phyloP scores from a whole-genome alignment of 2,329 filamentous ascomycete genomes.

The Fusarium sacchari region DNA sequence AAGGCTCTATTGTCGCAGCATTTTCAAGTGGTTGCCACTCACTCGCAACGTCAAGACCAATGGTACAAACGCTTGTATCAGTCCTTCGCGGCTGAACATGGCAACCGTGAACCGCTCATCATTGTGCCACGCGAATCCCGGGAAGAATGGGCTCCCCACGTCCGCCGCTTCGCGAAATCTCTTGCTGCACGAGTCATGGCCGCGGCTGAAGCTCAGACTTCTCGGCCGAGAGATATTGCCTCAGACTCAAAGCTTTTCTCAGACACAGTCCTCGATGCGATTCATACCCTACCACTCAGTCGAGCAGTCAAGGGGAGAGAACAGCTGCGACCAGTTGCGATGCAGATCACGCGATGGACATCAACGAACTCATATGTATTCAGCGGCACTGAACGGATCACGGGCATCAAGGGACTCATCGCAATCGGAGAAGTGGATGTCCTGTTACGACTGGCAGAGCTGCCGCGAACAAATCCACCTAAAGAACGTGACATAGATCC shows the following conservation, averaged over 20 bases:
- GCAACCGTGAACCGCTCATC: neutral
- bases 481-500: neutral
- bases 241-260: neutral
- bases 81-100: neutral
- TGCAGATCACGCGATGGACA: slow-evolving; percentile 4
- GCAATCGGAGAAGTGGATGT: neutral
- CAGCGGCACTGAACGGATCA: fast-evolving
- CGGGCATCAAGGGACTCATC: slow-evolving; percentile 3
- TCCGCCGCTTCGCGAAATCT: neutral
- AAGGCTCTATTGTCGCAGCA: neutral
- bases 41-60: slow-evolving; percentile 16
- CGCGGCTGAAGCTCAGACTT: neutral
- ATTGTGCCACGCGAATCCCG: neutral
- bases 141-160: neutral
- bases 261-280: neutral
- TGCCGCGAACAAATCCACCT: neutral
- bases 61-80: slow-evolving; percentile 17
- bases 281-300: neutral
- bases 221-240: fast-evolving
- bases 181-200: neutral
- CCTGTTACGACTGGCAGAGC: neutral
- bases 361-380: neutral
- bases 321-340: neutral
- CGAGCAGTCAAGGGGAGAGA: fast-evolving
- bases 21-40: neutral